Base-by-base conservation (phyloP, 495 filamentous ascomycete species). In the Recurvomyces mirabilis region DNA sequence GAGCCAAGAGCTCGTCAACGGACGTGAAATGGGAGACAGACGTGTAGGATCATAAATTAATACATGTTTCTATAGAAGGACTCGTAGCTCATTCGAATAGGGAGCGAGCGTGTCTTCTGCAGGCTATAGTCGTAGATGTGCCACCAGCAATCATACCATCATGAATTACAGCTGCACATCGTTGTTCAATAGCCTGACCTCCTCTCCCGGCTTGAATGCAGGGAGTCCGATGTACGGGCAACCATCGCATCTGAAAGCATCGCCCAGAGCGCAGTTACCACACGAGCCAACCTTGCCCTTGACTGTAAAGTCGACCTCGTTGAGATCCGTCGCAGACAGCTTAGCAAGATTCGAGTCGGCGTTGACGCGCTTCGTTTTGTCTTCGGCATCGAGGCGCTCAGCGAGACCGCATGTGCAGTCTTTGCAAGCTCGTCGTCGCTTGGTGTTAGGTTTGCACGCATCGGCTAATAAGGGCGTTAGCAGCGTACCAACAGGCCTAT, bases 391-490 rank as follows among this genome's bases (percentile, higher is more conserved):
- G 30, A 94, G 61, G 47, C 76, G 70, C 52, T 82, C 71, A 2
- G 82, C 81, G 3, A 98, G 72, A 29, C 93, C 91, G 57, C 91
- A 98, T 4, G 85, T 93, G 68, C 91, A 98, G 67, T 98, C 91
- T 65, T 96, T 96, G 69, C 91, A 98, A 44, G 91, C 87, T 41
- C 87, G 76, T 47, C 88, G 78, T 52, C 87, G 79, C 67, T 91
- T 89, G 43, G 84, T 50, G 38, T 49, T 54, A 15, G 51, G 51
- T 38, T 54, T 54, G 51, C 51, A 54, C 6, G 51, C 51, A 10
- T 54, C 51, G 21, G 51, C 51, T 53, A 39, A 13, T 19, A 17
- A 6, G n/a, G 4, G n/a, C 1, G 17, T 32, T 26, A 12, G 13
- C 3, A 4, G 9, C 3, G 32, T 11, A 28, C 25, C 29, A 18